These are phyloP conservation scores for Raffaelea deltoideospora DNA, from an alignment of 2,329 filamentous ascomycete genomes.

Conservation along the genomic window DNA sequence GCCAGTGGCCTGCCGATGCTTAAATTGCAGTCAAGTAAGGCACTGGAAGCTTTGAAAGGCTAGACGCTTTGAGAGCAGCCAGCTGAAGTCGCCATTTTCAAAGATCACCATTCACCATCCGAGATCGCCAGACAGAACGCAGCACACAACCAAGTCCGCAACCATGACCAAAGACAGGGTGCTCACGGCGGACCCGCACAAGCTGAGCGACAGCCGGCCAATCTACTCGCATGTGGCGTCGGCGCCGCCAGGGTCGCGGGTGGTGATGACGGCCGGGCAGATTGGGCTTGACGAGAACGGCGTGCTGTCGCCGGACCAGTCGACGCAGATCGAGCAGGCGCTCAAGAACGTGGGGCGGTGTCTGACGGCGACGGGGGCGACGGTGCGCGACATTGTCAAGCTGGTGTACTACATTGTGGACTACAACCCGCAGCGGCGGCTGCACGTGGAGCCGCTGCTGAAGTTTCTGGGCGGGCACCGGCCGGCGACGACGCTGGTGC, in stretches of 20 bases:
- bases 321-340: constrained; percentile 2
- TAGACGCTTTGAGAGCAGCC: too few relatives aligned
- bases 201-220: constrained; percentile 3
- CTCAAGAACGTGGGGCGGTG: constrained; percentile 1
- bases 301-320: not conserved
- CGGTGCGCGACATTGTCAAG: constrained; percentile 5
- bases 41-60: too few relatives aligned
- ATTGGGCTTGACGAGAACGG: constrained; percentile 3
- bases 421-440: constrained; percentile 3
- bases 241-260: not conserved
- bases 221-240: constrained; percentile 4
- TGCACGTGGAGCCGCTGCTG: constrained; percentile 1
- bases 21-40: too few relatives aligned
- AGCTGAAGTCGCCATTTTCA: too few relatives aligned
- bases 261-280: constrained; percentile 6
- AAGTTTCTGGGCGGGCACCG: constrained; percentile 3
- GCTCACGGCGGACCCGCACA: constrained; percentile 2
- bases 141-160: too few relatives aligned
- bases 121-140: too few relatives aligned
- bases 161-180: constrained; percentile 2
- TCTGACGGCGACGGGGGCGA: constrained; percentile 3
- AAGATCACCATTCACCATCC: too few relatives aligned
- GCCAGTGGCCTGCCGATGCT: too few relatives aligned
- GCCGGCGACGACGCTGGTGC: constrained; percentile 5
- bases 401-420: constrained; percentile 8